Conservation (phyloP, 306 rosid species). For the Cicer pinnatifidum region DNA sequence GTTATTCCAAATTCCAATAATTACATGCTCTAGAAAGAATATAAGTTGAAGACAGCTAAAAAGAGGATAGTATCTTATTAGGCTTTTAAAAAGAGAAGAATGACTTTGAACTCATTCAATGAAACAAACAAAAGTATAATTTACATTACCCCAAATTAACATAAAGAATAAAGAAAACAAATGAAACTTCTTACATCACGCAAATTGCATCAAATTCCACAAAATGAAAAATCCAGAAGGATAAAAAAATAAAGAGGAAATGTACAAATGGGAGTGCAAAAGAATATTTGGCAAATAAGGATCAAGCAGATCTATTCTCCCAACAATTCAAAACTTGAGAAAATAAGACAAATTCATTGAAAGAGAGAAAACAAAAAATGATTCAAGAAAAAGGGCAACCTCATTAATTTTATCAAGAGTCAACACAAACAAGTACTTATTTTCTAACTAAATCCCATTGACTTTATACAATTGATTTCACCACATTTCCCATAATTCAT, state of each 20-base stretch:
- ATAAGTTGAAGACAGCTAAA: slow-evolving; percentile 46
- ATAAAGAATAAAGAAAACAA: slow-evolving; percentile 10
- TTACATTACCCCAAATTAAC: slow-evolving; percentile 35
- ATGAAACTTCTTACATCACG: slow-evolving; percentile 29
- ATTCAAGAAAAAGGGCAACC: background rate
- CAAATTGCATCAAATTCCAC: slow-evolving; percentile 29
- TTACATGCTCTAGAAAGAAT: slow-evolving; percentile 39
- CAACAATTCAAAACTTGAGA: slow-evolving; percentile 28
- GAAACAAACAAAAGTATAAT: slow-evolving; percentile 21
- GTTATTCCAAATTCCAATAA: slow-evolving; percentile 53
- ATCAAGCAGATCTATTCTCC: slow-evolving; percentile 35
- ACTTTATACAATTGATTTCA: slow-evolving; percentile 19
- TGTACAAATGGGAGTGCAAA: slow-evolving; percentile 27
- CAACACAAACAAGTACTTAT: slow-evolving; percentile 11
- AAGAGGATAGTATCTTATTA: slow-evolving; percentile 49
- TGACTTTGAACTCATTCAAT: slow-evolving; percentile 40
- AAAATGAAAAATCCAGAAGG: slow-evolving; percentile 22
- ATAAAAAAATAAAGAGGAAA: background rate
- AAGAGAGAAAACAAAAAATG: slow-evolving; percentile 8
- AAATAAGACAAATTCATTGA: slow-evolving; percentile 9
- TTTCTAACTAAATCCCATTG: slow-evolving; percentile 40
- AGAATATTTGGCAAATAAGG: slow-evolving; percentile 33
- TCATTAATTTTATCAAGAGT: slow-evolving; percentile 26
- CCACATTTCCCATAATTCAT: slow-evolving; percentile 21
- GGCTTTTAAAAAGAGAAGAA: slow-evolving; percentile 43